Evolutionary conservation across 768 basidiomycete genomes (phyloP).

Genomic region (Lactarius hengduanensis): DNA sequence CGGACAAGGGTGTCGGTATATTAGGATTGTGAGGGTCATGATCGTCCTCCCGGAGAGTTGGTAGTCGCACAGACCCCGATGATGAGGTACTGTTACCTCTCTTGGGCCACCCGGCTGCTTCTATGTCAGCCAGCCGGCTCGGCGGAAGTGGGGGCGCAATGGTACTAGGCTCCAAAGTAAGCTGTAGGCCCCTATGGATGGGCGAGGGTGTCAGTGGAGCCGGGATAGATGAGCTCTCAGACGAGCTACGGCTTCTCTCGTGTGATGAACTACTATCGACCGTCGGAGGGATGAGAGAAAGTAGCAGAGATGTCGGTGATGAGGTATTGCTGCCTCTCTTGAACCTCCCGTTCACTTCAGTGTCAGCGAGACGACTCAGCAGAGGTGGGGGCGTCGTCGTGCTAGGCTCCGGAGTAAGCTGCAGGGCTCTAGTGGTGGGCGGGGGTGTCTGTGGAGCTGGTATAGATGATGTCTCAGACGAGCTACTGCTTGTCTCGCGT

Average conservation of each 20-base stretch:
- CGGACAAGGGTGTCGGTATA: neutral
- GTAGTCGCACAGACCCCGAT: neutral
- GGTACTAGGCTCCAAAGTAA: neutral
- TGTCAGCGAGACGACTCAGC: neutral
- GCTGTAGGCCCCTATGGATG: neutral
- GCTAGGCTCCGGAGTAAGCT: neutral
- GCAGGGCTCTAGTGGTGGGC: neutral
- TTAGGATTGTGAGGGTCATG: neutral
- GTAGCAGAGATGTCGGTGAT: neutral
- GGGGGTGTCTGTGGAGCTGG: no score
- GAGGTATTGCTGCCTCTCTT: neutral
- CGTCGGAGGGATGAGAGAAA: neutral
- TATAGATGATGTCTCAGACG: neutral
- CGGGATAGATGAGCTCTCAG: neutral
- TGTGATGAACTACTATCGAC: neutral
- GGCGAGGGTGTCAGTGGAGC: neutral
- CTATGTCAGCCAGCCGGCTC: neutral
- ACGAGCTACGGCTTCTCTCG: neutral
- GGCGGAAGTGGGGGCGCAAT: no score
- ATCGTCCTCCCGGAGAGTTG: slow-evolving; percentile 14
- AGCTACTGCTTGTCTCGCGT: neutral
- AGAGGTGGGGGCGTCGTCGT: accelerated
- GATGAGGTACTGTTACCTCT: neutral
- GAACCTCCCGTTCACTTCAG: neutral
- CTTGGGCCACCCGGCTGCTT: neutral